Evolutionary conservation across 441 rosid genomes (phyloP).

Genomic region (Populus hybrid): DNA sequence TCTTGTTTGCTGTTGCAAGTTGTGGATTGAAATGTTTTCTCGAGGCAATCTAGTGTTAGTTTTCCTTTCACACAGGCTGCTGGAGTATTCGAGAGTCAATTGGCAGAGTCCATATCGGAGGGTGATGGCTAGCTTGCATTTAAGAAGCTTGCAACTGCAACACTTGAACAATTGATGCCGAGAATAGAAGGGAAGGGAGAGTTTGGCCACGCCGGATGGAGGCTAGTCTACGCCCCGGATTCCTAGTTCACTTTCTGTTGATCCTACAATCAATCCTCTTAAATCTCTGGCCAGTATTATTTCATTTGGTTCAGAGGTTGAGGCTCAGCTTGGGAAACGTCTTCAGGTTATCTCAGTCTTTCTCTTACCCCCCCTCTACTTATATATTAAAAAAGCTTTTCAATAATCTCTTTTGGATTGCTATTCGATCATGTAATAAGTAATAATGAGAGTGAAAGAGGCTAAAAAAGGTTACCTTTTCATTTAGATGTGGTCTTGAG

Average conservation of each 20-base stretch:
- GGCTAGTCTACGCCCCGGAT: constrained; percentile 95
- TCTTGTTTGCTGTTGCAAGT: constrained; percentile 9
- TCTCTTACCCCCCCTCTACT: not conserved
- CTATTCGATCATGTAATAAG: no score
- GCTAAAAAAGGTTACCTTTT: not conserved
- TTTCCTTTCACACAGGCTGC: constrained; percentile 58
- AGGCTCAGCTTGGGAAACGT: constrained; percentile 92
- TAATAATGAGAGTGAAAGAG: not conserved
- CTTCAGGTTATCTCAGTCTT: constrained; percentile 62
- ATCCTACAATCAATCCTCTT: constrained; percentile 90
- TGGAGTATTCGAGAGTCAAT: constrained; percentile 88
- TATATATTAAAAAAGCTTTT: no score
- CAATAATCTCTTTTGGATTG: no score
- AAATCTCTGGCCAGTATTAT: constrained; percentile 88
- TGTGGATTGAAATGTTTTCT: constrained; percentile 3
- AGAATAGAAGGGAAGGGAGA: constrained; percentile 93
- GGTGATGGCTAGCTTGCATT: constrained; percentile 95
- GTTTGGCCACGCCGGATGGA: constrained; percentile 85
- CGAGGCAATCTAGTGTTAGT: constrained; percentile 9
- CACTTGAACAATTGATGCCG: constrained; percentile 90
- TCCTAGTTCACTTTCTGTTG: constrained; percentile 92
- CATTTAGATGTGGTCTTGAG: not conserved
- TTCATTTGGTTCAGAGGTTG: constrained; percentile 91
- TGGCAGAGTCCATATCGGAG: constrained; percentile 96
- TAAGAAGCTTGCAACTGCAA: constrained; percentile 94